Base-by-base conservation (phyloP, 1,284 basidiomycete genomes). In the Phellopilus nigrolimitatus region DNA sequence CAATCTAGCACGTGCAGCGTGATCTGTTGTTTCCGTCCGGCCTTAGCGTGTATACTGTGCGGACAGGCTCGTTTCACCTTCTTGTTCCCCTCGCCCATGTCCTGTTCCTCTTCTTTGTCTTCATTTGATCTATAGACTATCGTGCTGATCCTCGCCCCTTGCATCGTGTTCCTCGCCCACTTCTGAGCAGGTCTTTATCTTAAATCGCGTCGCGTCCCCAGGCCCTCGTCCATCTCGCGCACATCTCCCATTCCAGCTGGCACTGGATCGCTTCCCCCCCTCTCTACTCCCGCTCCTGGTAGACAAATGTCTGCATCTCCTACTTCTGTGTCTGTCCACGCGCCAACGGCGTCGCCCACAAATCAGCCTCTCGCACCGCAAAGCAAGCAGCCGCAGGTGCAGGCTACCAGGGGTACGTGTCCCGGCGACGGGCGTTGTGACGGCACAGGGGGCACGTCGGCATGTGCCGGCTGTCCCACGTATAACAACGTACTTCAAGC, bases 381-480 rank as follows among this genome's bases (percentile, higher is more conserved):
- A 54, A 58, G 43, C 47, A 58, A 41, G 49, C 67, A 67, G 51
- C 66, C 64, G 54, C 50, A 62, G 65, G 60, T 47, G 30, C 59
- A 54, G 56, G 59, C 63, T 15, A 62, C 67, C 30, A 73, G 75
- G 44, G 89, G 93, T 44, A 92, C 92, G 15, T 97, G 94, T 68
- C 94, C 94, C 4, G 94, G 94, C 53, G 94, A 95, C 69, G 94
- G 94, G 33, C 81, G 90, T 59, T 97, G 94, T 70, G 91, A 97
- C 70, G 94, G 94, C 57, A 92, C 90, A 25, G 94, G 94, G 61
- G 94, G 94, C 55, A 84, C 91, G 59, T 82, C 82, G 54, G 87
- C 89, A 57, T 97, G 94, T 66, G 82, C 87, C 59, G 94, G 94
- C 38, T 97, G 94, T 68, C 94, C 94, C 9, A 93, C 93, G 36